phyloP scores from a whole-genome alignment of 768 basidiomycete species.

The Lentinula raphanica region DNA sequence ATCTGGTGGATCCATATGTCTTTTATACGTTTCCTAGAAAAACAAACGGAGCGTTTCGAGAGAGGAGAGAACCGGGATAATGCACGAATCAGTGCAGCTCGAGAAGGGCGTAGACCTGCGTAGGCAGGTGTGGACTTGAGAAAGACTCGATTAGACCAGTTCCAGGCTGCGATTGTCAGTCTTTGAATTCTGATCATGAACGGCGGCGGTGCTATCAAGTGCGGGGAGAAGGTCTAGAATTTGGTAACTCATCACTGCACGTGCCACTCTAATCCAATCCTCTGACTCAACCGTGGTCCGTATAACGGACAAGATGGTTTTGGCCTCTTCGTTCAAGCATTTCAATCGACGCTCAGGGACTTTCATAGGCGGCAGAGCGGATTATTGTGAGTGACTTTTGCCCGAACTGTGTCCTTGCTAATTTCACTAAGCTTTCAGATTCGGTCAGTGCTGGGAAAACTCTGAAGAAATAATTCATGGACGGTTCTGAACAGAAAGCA shows the following conservation, averaged over 20 bases:
- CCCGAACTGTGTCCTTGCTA: not conserved
- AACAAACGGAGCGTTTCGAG: not conserved
- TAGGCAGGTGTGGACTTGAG: not conserved
- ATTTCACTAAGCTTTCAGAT: not conserved
- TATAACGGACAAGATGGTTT: no score
- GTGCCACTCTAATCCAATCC: no score
- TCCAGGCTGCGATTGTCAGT: not conserved
- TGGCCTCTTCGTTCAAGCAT: no score
- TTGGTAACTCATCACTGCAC: not conserved
- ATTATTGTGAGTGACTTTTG: not conserved
- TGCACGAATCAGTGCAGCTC: not conserved
- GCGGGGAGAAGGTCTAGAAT: not conserved
- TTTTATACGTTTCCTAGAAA: not conserved
- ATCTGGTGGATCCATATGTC: not conserved
- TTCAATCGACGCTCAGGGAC: not conserved
- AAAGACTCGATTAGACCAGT: not conserved
- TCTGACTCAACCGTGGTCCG: no score
- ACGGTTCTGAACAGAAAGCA: not conserved
- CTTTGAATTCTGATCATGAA: not conserved
- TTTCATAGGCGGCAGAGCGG: not conserved
- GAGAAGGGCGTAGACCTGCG: slow-evolving; percentile 1
- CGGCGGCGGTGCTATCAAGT: not conserved
- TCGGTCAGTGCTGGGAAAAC: not conserved
- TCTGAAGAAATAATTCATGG: not conserved
- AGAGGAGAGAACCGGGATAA: not conserved